Conservation (phyloP, 75 land plant genomes). For the Pinus taeda region DNA sequence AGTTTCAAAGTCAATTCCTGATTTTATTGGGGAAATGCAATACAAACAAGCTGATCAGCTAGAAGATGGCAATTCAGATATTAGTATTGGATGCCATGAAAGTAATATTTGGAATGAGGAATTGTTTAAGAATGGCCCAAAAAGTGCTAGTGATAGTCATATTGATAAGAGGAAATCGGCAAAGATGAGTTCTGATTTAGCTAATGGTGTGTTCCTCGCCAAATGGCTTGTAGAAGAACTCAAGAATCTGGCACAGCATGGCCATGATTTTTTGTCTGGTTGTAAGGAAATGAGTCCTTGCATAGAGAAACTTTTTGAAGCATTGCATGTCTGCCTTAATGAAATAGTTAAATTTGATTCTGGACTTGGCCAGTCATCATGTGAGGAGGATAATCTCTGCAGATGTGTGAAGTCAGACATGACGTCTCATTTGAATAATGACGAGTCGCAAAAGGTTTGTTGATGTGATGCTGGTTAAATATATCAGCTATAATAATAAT, state of each 20-base stretch:
- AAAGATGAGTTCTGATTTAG: neutral
- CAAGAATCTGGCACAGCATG: neutral
- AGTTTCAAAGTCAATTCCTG: neutral
- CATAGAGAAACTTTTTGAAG: neutral
- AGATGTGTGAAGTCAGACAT: neutral
- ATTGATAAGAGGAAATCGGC: neutral
- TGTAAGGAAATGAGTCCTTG: neutral
- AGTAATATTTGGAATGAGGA: neutral
- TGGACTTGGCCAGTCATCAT: neutral
- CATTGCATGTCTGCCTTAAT: neutral
- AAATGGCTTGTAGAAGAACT: slow-evolving; percentile 11
- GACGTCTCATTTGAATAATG: neutral
- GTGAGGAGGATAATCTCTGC: neutral
- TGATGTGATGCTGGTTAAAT: neutral
- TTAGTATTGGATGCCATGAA: neutral
- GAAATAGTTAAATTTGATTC: neutral
- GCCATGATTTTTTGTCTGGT: neutral
- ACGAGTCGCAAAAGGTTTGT: neutral
- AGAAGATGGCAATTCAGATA: neutral
- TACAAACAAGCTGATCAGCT: neutral
- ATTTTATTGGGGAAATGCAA: neutral
- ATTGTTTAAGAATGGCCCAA: neutral
- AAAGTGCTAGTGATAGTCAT: neutral
- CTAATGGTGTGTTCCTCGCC: neutral
- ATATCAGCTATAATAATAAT: neutral